Base-by-base conservation (phyloP, 106 monocot genomes). In the Dioscorea zingiberensis region DNA sequence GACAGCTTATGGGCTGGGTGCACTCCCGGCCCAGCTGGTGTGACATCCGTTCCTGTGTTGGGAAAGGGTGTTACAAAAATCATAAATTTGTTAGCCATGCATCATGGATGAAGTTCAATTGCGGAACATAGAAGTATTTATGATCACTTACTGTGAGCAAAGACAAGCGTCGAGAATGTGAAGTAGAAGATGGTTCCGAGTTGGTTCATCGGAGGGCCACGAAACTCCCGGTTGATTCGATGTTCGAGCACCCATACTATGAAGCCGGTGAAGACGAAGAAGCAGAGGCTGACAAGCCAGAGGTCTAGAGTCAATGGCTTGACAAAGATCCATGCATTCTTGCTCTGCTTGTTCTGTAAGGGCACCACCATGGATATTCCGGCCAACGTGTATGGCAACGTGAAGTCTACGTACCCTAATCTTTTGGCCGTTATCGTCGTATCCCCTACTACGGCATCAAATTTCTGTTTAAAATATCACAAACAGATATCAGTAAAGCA, bases 281-380 rank as follows among this genome's bases (percentile, higher is more conserved):
- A 69, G 45, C 47, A 58, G 5, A 38, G 25, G 58, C 28, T 68
- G 23, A 25, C 55, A 3, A 68, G 8, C 69, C 69, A 69, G 2
- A 69, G 58, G 27, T 59, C 59, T 0, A 13, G 1, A 0, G 44
- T 47, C 46, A 58, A 38, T 48, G 59, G 59, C 30, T 47, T 48
- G 1, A 72, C 2, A 22, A 72, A 63, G 48, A 49, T 71, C 71
- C 71, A 71, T 54, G 62, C 13, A 21, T 57, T 53, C 47, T 26
- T 51, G 7, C 28, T 27, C 3, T 5, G 25, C 13, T 13, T 21
- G 25, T 71, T 29, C 29, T 54, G 23, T 0, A 63, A 0, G 13
- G 62, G 61, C 25, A 71, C 71, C 22, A 71, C 22, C 62, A 71
- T 73, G 16, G 64, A 73, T 47, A 73, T 11, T 27, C 65, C 65